A percentile compares a stretch with the other conserved stretches of the same genome.
Evolutionary conservation across 2,329 filamentous ascomycete genomes (phyloP).

Genomic region (Neocatenulostroma microsporum): DNA sequence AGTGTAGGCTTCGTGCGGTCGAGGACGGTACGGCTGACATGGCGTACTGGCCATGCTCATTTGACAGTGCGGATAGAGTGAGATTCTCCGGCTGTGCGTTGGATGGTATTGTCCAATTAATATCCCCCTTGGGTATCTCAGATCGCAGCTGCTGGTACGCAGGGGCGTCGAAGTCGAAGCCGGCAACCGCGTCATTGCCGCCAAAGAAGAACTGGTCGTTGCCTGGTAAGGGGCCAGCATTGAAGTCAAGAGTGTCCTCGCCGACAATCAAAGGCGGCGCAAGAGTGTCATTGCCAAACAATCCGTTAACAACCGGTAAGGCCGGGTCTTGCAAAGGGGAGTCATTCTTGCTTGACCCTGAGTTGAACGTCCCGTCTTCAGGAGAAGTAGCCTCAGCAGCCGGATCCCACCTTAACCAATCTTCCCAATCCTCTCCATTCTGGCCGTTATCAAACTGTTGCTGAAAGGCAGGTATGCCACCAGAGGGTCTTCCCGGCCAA

Average conservation of each 20-base stretch:
- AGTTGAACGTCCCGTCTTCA: constrained; percentile 27
- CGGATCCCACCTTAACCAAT: constrained; percentile 44
- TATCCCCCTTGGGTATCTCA: constrained; percentile 18
- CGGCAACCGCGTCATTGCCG: constrained; percentile 11
- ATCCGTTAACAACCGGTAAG: constrained; percentile 15
- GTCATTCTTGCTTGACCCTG: constrained; percentile 28
- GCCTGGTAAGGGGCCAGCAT: constrained; percentile 12
- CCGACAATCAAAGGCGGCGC: constrained; percentile 28
- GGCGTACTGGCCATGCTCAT: constrained; percentile 11
- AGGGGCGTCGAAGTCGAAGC: constrained; percentile 23
- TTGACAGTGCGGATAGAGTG: constrained; percentile 18
- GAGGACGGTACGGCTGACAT: constrained; percentile 12
- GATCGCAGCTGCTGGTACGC: constrained; percentile 13
- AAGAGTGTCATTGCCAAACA: constrained; percentile 18
- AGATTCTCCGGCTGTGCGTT: constrained; percentile 14
- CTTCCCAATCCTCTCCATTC: constrained; percentile 35
- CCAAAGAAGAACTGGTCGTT: constrained; percentile 24
- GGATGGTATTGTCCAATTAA: constrained; percentile 21
- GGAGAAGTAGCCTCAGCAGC: constrained; percentile 29
- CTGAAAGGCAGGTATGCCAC: background rate
- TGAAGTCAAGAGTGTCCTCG: constrained; percentile 24
- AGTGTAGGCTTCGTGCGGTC: constrained; percentile 21
- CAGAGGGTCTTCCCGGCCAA: background rate
- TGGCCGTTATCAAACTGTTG: background rate
- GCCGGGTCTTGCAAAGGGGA: constrained; percentile 28